A percentile compares a stretch with the other conserved stretches of the same genome.
These are phyloP conservation scores for Centaurea solstitialis DNA, from an alignment of 129 eudicot genomes.

Conservation along the genomic window DNA sequence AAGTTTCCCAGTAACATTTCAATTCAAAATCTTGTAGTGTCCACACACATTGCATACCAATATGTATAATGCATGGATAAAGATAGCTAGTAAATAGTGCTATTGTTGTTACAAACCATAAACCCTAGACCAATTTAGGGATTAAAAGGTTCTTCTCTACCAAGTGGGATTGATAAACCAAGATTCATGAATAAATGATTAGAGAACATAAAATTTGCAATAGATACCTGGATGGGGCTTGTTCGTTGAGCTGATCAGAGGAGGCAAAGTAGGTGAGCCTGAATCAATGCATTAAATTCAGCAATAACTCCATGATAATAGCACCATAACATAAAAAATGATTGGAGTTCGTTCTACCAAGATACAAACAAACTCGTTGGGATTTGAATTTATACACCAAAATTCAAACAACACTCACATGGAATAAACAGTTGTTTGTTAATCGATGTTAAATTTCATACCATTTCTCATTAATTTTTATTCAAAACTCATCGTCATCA, in stretches of 20 bases:
- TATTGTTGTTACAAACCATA: not conserved
- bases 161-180: not conserved
- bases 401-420: too few species aligned
- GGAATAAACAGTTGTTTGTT: not conserved
- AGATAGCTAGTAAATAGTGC: not conserved
- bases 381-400: not conserved
- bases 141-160: not conserved
- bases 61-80: not conserved
- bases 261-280: conserved; percentile 32
- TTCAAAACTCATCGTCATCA: too few species aligned
- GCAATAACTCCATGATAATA: not conserved
- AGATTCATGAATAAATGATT: not conserved
- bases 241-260: conserved; percentile 8
- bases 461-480: not conserved
- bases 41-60: not conserved
- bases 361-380: not conserved
- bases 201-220: not conserved
- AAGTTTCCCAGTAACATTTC: too few species aligned
- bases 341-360: not conserved
- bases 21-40: too few species aligned
- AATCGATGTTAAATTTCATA: not conserved
- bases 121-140: not conserved
- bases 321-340: not conserved
- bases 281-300: not conserved
- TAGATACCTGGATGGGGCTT: conserved; percentile 25